Evolutionary conservation across 345 rosid genomes (phyloP).

Genomic region (Psidium friedrichsthalianum): DNA sequence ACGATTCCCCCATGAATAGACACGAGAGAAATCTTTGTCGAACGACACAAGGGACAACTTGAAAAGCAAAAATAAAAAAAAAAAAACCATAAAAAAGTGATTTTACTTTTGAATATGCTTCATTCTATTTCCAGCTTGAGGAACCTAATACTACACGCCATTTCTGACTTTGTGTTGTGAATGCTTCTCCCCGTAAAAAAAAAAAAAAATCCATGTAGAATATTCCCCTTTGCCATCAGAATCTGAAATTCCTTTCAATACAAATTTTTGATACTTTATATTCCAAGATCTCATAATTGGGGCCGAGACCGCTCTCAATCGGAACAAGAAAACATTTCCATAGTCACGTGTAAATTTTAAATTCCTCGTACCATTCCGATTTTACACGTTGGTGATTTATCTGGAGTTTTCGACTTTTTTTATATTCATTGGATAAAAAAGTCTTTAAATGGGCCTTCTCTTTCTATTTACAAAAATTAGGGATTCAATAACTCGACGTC

Average conservation of each 20-base stretch:
- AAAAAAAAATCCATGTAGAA: not conserved
- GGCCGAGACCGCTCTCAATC: not conserved
- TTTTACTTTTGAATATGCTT: not conserved
- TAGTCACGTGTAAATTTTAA: not conserved
- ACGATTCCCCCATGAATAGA: not conserved
- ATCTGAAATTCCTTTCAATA: not conserved
- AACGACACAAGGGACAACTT: not conserved
- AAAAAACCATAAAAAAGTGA: no score
- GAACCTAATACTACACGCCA: not conserved
- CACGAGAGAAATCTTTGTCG: not conserved
- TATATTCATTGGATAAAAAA: no score
- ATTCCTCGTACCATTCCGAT: not conserved
- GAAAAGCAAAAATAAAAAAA: not conserved
- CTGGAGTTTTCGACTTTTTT: no score
- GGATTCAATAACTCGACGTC: no score
- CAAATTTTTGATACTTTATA: not conserved
- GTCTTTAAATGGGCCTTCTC: no score
- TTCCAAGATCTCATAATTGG: not conserved
- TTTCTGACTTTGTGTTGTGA: accelerated
- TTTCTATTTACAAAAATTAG: no score
- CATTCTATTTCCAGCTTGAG: not conserved
- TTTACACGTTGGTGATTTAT: no score
- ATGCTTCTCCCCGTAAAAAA: not conserved
- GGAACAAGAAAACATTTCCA: not conserved
- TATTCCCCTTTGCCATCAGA: not conserved